Base-by-base conservation (phyloP, 352 stramenopile species). In the Phytophthora nicotianae region DNA sequence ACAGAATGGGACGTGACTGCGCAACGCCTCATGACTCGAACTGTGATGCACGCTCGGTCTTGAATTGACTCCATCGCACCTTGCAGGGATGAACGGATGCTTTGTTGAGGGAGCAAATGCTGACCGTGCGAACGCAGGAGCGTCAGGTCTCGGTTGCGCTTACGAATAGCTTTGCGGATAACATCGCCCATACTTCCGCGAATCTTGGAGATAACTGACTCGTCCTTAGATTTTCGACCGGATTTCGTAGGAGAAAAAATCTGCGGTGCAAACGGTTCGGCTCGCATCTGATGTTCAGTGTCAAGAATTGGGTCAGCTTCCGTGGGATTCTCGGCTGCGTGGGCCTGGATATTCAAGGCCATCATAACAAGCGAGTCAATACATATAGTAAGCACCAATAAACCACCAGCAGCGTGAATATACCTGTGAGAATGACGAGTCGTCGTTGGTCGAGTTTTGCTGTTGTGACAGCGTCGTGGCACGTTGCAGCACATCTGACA, bases 391-490 rank as follows among this genome's bases (percentile, higher is more conserved):
- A 49, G 42, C n/a, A n/a, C 19, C 17, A 20, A 29, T 13, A 40
- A 21, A 29, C 11, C 21, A 51, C 19, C 6, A 20, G 1, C 2
- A 24, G 20, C 6, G 48, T 45, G 6, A 37, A 21, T 43, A 24
- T 58, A 72, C 70, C 33, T 69, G 61, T 47, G 43, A 62, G 0
- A 67, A 16, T 38, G 19, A 47, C 43, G 19, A 55, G 16, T 66
- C 50, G 17, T 50, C 23, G 11, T 53, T 43, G 7, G 20, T 29
- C 21, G 32, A 27, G 10, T 53, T 17, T 27, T 70, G 67, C 24
- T 77, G 75, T 41, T 89, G 80, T 17, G 80, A 91, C 0, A 86
- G 49, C n/a, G 75, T 47, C n/a, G 79, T 91, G 38, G 83, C 83
- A 23, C 74, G 79, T 27, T 83, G 61, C 17, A 91, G 58, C 1